phyloP scores from a whole-genome alignment of 345 rosid species.

The Eucalyptus decipiens region DNA sequence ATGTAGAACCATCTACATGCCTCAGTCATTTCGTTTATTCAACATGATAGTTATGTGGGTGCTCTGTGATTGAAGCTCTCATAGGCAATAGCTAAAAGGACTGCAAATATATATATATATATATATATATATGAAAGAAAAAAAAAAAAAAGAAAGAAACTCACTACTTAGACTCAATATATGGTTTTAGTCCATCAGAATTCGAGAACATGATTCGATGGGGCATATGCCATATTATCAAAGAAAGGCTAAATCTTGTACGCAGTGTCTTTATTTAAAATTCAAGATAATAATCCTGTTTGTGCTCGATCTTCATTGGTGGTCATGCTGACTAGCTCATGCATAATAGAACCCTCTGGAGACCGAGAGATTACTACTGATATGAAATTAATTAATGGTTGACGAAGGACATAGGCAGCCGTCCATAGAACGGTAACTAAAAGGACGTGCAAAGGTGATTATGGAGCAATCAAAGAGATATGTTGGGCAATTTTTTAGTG shows the following conservation, averaged over 20 bases:
- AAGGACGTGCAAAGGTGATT: background rate
- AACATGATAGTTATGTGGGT: background rate
- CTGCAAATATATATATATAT: no score
- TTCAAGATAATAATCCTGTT: background rate
- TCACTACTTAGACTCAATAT: background rate
- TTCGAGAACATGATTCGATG: background rate
- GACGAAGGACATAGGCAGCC: background rate
- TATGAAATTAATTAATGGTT: background rate
- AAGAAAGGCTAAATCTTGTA: background rate
- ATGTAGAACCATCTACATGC: background rate
- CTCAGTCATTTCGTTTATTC: background rate
- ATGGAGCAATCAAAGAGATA: background rate
- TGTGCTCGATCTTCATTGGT: background rate
- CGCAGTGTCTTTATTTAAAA: background rate
- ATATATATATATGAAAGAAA: accelerated
- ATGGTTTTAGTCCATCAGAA: background rate
- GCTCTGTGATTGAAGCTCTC: background rate
- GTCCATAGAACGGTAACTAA: background rate
- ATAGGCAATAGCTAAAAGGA: background rate
- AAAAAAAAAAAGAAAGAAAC: no score
- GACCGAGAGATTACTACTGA: background rate
- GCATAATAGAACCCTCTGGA: background rate
- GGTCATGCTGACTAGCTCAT: background rate
- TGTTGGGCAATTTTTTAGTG: background rate
- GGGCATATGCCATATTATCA: background rate